Conservation (phyloP, 1,139 yeast species). For the Suhomyces bribrorum region DNA sequence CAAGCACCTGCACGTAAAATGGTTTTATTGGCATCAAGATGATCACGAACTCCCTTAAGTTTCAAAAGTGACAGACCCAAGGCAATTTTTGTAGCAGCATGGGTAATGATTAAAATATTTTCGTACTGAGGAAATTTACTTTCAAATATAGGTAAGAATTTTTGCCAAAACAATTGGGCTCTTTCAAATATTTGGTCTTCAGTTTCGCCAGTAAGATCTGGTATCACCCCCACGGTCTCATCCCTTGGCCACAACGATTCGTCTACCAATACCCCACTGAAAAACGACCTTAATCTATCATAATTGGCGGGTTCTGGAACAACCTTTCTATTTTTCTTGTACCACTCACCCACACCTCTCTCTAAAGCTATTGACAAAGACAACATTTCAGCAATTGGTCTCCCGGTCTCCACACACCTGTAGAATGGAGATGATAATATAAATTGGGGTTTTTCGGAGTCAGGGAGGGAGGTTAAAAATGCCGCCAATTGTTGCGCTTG, state of each 20-base stretch:
- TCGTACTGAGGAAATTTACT: conserved; percentile 54
- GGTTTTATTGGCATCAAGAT: conserved; percentile 46
- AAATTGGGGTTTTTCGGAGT: conserved; percentile 56
- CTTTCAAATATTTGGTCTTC: conserved; percentile 62
- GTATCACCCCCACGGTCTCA: conserved; percentile 49
- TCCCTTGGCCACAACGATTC: conserved; percentile 46
- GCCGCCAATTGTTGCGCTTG: conserved; percentile 76
- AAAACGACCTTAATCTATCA: conserved; percentile 48
- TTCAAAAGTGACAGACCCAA: conserved; percentile 69
- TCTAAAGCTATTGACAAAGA: conserved; percentile 63
- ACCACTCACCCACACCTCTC: conserved; percentile 76
- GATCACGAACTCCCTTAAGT: conserved; percentile 45
- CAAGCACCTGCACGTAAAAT: conserved; percentile 52
- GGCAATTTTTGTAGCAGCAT: conserved; percentile 83
- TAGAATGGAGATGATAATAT: conserved; percentile 83
- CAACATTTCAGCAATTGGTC: conserved; percentile 60
- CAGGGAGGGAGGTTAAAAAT: conserved; percentile 39
- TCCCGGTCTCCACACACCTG: conserved; percentile 82
- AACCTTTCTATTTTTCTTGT: conserved; percentile 52
- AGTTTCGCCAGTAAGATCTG: conserved; percentile 61
- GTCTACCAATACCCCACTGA: conserved; percentile 44
- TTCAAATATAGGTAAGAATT: conserved; percentile 55
- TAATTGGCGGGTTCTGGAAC: conserved; percentile 63
- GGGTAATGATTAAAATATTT: conserved; percentile 65
- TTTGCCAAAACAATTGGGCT: conserved; percentile 48